phyloP scores from a whole-genome alignment of 2,329 filamentous ascomycete genomes.

The Calcarisporium arbuscula region DNA sequence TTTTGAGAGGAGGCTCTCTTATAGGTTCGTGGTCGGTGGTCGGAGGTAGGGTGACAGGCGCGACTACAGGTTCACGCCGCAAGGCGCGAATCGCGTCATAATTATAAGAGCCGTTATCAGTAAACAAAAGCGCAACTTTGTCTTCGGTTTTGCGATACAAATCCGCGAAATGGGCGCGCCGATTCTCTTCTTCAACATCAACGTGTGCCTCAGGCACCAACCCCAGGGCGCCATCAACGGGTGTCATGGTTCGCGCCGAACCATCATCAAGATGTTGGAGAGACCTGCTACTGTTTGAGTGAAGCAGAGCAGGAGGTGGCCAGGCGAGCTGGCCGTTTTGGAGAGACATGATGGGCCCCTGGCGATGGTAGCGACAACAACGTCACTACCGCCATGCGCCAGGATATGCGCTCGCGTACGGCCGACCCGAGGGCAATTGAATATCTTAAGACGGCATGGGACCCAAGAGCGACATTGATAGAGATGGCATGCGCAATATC shows the following conservation, averaged over 20 bases:
- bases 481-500: conserved; percentile 42
- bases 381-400: conserved; percentile 52
- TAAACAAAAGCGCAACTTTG: conserved; percentile 71
- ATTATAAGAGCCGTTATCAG: conserved; percentile 48
- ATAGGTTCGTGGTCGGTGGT: conserved; percentile 53
- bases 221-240: conserved; percentile 40
- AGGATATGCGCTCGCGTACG: conserved; percentile 44
- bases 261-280: conserved; percentile 58
- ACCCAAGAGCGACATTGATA: conserved; percentile 43
- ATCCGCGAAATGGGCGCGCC: conserved; percentile 68
- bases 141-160: conserved; percentile 72
- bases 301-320: conserved; percentile 50
- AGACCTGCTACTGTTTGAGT: conserved; percentile 40
- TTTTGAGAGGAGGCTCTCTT: conserved; percentile 62
- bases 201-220: conserved; percentile 56
- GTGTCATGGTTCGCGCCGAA: conserved; percentile 42
- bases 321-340: conserved; percentile 60
- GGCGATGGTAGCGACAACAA: conserved; percentile 41
- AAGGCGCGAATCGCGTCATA: conserved; percentile 47
- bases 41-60: conserved; percentile 40
- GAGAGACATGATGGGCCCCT: conserved; percentile 56
- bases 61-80: conserved; percentile 32
- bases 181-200: conserved; percentile 61
- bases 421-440: conserved; percentile 39
- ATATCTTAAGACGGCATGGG: conserved; percentile 43